These are phyloP conservation scores for Flaveria robusta DNA, from an alignment of 129 eudicot genomes.

Conservation along the genomic window DNA sequence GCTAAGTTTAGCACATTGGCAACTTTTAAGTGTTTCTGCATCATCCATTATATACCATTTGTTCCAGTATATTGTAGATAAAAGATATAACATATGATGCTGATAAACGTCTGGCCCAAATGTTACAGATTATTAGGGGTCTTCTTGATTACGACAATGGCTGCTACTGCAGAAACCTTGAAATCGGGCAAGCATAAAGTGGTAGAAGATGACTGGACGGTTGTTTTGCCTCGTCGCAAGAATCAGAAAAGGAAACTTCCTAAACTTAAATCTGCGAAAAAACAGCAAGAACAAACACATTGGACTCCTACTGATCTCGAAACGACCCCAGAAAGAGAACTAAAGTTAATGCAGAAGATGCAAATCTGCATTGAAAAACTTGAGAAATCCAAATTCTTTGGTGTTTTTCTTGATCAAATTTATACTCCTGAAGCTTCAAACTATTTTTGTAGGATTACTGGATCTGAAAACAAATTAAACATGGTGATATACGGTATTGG, in stretches of 20 bases:
- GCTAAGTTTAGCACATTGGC: neutral
- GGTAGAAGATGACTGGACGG: slow-evolving; percentile 54
- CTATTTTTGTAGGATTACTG: slow-evolving; percentile 44
- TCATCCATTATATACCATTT: neutral
- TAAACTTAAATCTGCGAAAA: slow-evolving; percentile 28
- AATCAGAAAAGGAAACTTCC: slow-evolving; percentile 43
- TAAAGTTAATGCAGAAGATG: slow-evolving; percentile 58
- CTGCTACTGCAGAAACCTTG: slow-evolving; percentile 40
- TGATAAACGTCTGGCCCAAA: neutral
- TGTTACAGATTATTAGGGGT: slow-evolving; percentile 2
- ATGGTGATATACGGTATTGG: slow-evolving; percentile 92
- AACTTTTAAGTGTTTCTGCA: neutral
- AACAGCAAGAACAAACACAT: slow-evolving; percentile 36
- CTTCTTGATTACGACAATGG: slow-evolving; percentile 36
- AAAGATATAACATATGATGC: neutral
- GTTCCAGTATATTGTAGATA: neutral
- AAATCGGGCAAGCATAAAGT: slow-evolving; percentile 21
- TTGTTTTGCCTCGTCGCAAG: slow-evolving; percentile 67
- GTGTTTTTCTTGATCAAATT: slow-evolving; percentile 48
- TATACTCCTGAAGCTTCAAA: slow-evolving; percentile 35
- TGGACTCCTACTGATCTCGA: slow-evolving; percentile 71
- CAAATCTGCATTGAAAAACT: slow-evolving; percentile 51
- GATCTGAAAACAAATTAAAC: slow-evolving; percentile 48
- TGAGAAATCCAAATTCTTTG: slow-evolving; percentile 53
- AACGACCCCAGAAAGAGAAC: slow-evolving; percentile 47